Percentiles rank a stretch among this genome's conserved stretches.
phyloP scores from a whole-genome alignment of 129 eudicot genomes.

The Scalesia atractyloides region DNA sequence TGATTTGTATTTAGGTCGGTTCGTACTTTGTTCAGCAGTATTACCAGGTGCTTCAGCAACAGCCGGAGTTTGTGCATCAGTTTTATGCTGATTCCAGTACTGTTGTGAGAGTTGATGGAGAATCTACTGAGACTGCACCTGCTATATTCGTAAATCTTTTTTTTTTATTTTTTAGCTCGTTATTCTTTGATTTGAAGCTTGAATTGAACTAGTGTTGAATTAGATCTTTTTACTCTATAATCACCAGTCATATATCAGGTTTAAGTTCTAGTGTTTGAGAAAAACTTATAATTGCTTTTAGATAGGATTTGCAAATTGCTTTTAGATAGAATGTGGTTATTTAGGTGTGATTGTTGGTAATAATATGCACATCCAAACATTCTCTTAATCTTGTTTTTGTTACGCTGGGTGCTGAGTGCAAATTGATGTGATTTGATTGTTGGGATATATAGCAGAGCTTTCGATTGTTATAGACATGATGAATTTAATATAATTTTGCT shows the following conservation, averaged over 20 bases:
- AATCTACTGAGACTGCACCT: slow-evolving; percentile 55
- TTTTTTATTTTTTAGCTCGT: not conserved
- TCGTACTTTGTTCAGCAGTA: slow-evolving; percentile 85
- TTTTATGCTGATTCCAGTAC: slow-evolving; percentile 74
- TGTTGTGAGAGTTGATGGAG: slow-evolving; percentile 68
- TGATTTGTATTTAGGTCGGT: slow-evolving; percentile 58
- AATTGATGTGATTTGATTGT: not conserved
- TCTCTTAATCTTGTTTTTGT: not conserved
- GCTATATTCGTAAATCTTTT: slow-evolving; percentile 52
- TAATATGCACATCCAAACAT: not conserved
- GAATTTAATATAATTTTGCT: not conserved
- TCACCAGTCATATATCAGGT: not conserved
- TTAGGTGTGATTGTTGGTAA: not conserved
- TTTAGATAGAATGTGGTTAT: too few relatives aligned
- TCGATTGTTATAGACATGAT: not conserved
- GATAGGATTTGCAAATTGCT: too few relatives aligned
- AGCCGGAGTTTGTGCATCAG: slow-evolving; percentile 70
- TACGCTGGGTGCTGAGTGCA: not conserved
- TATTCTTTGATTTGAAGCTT: not conserved
- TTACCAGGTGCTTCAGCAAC: slow-evolving; percentile 67
- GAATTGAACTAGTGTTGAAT: not conserved
- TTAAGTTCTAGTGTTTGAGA: not conserved
- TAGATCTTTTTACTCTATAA: not conserved
- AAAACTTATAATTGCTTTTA: not conserved
- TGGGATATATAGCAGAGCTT: not conserved